Percentiles rank a stretch among this genome's conserved stretches.
These are phyloP conservation scores for Hyaloperonospora brassicae DNA, from an alignment of 352 stramenopile species.

Conservation along the genomic window DNA sequence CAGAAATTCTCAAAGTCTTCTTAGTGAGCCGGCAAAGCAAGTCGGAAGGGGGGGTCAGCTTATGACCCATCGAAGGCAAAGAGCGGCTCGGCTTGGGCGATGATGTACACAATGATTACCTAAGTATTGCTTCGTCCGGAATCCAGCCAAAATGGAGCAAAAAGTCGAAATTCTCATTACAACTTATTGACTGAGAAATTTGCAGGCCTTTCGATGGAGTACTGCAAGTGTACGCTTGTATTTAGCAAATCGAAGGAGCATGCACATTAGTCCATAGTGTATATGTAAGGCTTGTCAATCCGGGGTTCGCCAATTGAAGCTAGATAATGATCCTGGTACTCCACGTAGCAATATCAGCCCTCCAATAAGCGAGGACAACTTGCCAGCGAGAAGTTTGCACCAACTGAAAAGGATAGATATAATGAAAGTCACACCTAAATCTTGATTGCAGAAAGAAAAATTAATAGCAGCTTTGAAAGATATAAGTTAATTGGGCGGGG, in stretches of 20 bases:
- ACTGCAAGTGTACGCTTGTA: not conserved
- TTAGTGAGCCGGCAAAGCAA: not conserved
- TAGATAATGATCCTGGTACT: constrained; percentile 2
- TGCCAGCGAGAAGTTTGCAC: not conserved
- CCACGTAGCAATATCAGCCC: not conserved
- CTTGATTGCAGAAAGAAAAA: not conserved
- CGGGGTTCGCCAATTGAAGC: not conserved
- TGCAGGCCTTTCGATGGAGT: constrained; percentile 1
- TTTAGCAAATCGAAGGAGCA: not conserved
- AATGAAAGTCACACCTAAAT: constrained; percentile 2
- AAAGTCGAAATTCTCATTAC: not conserved
- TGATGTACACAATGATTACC: not conserved
- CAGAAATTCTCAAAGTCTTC: not conserved
- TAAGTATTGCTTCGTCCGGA: not conserved
- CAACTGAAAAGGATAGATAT: not conserved
- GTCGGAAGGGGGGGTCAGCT: not conserved
- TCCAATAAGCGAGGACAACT: not conserved
- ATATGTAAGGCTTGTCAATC: constrained; percentile 1
- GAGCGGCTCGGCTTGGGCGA: not conserved
- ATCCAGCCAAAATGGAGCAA: not conserved
- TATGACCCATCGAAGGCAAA: not conserved
- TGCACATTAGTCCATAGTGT: constrained; percentile 3
- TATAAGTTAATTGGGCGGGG: constrained; percentile 4
- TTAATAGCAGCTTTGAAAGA: constrained; percentile 1
- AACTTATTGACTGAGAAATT: not conserved